Evolutionary conservation across 768 basidiomycete genomes (phyloP), one percentile per base, ranked within the genome.

Genomic region (Hygrocybe coccinea): DNA sequence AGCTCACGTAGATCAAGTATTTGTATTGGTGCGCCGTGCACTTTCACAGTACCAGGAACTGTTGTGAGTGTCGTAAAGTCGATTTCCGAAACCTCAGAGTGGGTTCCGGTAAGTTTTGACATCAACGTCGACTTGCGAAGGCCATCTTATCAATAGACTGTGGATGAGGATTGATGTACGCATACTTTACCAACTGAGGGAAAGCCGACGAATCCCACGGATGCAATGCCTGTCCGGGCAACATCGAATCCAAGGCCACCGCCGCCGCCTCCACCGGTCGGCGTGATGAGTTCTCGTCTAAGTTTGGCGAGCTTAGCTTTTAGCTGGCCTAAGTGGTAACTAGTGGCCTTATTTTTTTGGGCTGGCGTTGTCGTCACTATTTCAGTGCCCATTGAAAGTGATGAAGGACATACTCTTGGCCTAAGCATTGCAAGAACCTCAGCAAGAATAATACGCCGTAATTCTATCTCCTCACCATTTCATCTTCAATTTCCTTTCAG

Each of bases 251-350:
- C 97, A 10, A 92, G 61, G 25, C 95, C 95, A 1, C 80, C 85
- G 0, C 90, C 94, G 0, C 95, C 95, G 9, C 91, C 86, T 19
- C 91, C 80, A 34, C 85, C 85, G 17, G 79, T 71, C 3, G 87
- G 76, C 0, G 82, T 78, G 62, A 99, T 93, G 53, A 99, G 83
- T 68, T 99, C 97, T 55, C 97, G 83, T 59, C 92, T 81, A 45
- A 98, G 87, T 70, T 99, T 99, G 49, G 97, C 97, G 51, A 99
- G 85, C 71, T 99, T 99, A 55, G 97, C 95, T 71, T 97, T 97
- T 69, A 97, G 85, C 75, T 95, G 91, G 52, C 95, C 95, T 57
- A 97, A 74, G 76, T 95, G 94, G 71, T 95, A 95, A 75, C 91
- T 92, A 62, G 90, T 92, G 75, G 90, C 90, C 83, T 93, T 93